phyloP scores from a whole-genome alignment of 2,329 filamentous ascomycete genomes.

The Trichoderma breve region DNA sequence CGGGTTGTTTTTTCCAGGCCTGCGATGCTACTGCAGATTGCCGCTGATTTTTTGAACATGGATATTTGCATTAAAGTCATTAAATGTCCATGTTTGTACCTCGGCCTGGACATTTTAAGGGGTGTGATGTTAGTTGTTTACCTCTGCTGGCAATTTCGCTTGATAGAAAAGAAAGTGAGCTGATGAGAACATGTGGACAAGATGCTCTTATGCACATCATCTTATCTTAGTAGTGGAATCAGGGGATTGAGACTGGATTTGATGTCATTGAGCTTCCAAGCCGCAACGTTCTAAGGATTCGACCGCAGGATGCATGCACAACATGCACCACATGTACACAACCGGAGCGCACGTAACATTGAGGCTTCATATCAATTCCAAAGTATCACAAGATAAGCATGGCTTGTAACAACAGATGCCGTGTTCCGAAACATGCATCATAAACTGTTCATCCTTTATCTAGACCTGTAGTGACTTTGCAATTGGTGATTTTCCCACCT shows the following conservation, averaged over 20 bases:
- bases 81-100: not conserved
- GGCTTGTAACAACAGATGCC: not conserved
- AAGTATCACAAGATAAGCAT: not conserved
- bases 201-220: not conserved
- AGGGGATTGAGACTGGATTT: not conserved
- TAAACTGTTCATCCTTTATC: not conserved
- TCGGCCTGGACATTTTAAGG: not conserved
- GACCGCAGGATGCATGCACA: not conserved
- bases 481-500: not conserved
- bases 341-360: not conserved
- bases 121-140: not conserved
- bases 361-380: not conserved
- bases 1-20: not conserved
- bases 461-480: not conserved
- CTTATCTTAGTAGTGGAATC: not conserved
- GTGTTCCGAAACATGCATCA: not conserved
- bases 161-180: not conserved
- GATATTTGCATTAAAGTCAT: not conserved
- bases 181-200: not conserved
- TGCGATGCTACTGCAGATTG: not conserved
- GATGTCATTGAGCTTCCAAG: not conserved
- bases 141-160: not conserved
- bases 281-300: not conserved
- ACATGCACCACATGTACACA: not conserved
- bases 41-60: not conserved